phyloP scores from a whole-genome alignment of 202 grass and related monocot species.

The Setaria viridis region DNA sequence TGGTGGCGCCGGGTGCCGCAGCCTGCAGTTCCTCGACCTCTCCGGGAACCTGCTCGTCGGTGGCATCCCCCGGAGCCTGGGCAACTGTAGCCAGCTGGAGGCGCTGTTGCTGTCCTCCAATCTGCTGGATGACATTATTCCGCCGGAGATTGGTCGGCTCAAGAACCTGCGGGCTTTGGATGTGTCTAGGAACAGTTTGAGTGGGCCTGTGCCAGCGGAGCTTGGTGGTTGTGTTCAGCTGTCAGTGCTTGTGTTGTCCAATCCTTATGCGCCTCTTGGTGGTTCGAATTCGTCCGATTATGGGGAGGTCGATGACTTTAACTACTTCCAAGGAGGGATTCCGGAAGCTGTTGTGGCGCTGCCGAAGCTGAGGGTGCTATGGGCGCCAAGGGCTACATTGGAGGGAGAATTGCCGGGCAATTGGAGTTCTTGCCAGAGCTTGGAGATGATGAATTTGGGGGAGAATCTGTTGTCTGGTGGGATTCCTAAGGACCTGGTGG shows the following conservation, averaged over 20 bases:
- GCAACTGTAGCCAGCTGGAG: conserved; percentile 68
- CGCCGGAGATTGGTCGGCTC: conserved; percentile 69
- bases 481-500: conserved; percentile 64
- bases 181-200: conserved; percentile 88
- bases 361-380: conserved; percentile 85
- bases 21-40: conserved; percentile 71
- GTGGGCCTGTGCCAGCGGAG: conserved; percentile 75
- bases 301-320: conserved; percentile 71
- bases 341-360: conserved; percentile 51
- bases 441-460: conserved; percentile 90
- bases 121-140: conserved; percentile 81
- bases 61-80: conserved; percentile 73
- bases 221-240: conserved; percentile 77
- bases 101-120: conserved; percentile 74
- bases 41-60: conserved; percentile 76
- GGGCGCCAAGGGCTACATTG: conserved; percentile 84
- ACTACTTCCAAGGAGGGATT: conserved; percentile 88
- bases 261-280: conserved; percentile 50
- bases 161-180: conserved; percentile 72
- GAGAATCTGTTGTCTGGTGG: conserved; percentile 79
- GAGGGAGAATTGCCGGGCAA: conserved; percentile 72
- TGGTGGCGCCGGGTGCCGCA: conserved; percentile 65
- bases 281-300: conserved; percentile 46
- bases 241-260: conserved; percentile 78
- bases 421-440: conserved; percentile 76